phyloP scores from a whole-genome alignment of 257 asterid species.

The Lantana camara region DNA sequence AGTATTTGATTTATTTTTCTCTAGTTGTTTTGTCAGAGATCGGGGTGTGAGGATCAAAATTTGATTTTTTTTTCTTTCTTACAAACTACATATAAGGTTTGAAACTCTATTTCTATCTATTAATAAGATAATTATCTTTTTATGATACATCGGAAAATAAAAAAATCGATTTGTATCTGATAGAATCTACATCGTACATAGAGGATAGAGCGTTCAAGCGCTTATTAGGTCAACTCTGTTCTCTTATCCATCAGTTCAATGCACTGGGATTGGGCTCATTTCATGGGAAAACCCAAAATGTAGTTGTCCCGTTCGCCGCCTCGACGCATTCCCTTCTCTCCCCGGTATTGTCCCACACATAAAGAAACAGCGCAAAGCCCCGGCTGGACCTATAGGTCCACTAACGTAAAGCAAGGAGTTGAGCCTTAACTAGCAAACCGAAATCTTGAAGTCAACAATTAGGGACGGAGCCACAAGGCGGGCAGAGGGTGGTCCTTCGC shows the following conservation, averaged over 20 bases:
- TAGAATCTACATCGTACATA: background rate
- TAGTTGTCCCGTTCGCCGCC: background rate
- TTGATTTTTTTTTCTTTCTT: too few relatives aligned
- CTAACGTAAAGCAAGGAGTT: background rate
- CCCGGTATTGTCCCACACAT: background rate
- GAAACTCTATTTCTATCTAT: too few relatives aligned
- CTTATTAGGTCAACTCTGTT: background rate
- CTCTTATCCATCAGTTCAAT: background rate
- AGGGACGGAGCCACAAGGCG: background rate
- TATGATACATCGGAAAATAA: too few relatives aligned
- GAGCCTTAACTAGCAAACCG: background rate
- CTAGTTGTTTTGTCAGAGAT: too few relatives aligned
- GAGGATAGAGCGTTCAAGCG: background rate
- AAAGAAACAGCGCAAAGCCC: slow-evolving; percentile 4
- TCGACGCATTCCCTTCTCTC: slow-evolving; percentile 6
- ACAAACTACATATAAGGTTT: too few relatives aligned
- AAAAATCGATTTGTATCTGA: too few relatives aligned
- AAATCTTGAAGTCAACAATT: too few relatives aligned
- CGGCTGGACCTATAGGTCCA: background rate
- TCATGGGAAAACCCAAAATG: background rate
- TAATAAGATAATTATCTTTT: too few relatives aligned
- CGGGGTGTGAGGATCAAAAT: too few relatives aligned
- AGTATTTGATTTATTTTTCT: too few relatives aligned
- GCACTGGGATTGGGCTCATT: background rate
- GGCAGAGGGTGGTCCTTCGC: too few relatives aligned